These are phyloP conservation scores for Excoecaria cochinchinensis DNA, from an alignment of 345 rosid species.

Conservation along the genomic window DNA sequence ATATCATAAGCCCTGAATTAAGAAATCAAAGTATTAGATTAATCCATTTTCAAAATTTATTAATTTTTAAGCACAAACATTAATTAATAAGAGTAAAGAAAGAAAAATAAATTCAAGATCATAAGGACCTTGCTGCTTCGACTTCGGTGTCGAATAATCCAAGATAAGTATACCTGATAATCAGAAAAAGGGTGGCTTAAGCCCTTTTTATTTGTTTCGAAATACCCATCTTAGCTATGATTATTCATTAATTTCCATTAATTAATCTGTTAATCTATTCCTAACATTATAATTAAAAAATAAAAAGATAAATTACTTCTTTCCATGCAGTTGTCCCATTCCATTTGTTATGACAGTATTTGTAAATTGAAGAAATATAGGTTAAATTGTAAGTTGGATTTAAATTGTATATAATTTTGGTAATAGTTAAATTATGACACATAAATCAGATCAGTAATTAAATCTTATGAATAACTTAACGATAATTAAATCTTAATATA, in stretches of 20 bases:
- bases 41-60: background rate
- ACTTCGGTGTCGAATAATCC: conserved; percentile 94
- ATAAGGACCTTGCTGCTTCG: conserved; percentile 93
- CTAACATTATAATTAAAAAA: background rate
- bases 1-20: conserved; percentile 85
- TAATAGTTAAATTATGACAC: no score
- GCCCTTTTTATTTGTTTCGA: conserved; percentile 6
- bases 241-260: no score
- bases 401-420: no score
- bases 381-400: no score
- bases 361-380: no score
- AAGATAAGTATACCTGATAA: conserved; percentile 83
- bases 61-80: background rate
- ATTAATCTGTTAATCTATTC: background rate
- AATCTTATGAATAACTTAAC: no score
- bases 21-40: conserved; percentile 33
- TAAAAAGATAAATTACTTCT: conserved; percentile 16
- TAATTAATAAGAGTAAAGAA: conserved; percentile 17
- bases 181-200: conserved; percentile 11
- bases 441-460: no score
- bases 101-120: conserved; percentile 47
- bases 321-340: conserved; percentile 27
- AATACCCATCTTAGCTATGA: background rate
- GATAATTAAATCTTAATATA: no score
- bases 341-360: no score